Percentiles rank a stretch among this genome's conserved stretches.
Evolutionary conservation across 257 asterid genomes (phyloP).

Genomic region (Thymus quinquecostatus): DNA sequence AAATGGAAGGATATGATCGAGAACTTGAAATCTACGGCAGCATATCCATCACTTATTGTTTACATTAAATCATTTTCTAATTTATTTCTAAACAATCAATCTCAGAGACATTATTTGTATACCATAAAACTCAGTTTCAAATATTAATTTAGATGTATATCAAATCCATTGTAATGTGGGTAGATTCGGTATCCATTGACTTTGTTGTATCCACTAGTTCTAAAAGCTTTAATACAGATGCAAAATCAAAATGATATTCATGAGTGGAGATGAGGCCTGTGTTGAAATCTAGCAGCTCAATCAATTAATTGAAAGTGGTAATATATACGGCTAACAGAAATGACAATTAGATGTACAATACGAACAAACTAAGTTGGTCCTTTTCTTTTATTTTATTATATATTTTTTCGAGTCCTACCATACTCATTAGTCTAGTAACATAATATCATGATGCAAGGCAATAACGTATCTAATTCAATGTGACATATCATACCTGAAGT

Average conservation of each 20-base stretch:
- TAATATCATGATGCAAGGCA: not conserved
- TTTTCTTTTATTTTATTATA: too few relatives aligned
- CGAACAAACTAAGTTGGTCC: not conserved
- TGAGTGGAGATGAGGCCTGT: too few relatives aligned
- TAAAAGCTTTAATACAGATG: not conserved
- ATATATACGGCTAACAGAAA: constrained; percentile 10
- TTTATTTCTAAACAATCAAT: too few relatives aligned
- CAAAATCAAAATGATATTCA: not conserved
- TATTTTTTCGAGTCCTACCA: too few relatives aligned
- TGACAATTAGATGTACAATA: not conserved
- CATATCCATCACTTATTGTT: not conserved
- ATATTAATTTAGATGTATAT: not conserved
- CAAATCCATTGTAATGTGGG: not conserved
- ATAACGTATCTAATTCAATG: not conserved
- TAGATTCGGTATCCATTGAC: not conserved
- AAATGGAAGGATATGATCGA: not conserved
- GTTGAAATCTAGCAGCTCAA: too few relatives aligned
- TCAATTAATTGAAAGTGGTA: not conserved
- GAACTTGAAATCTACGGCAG: not conserved
- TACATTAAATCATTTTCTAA: not conserved
- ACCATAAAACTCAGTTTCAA: too few relatives aligned
- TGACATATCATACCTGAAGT: constrained; percentile 62
- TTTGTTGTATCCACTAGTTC: not conserved
- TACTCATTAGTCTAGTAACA: not conserved
- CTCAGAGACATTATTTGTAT: too few relatives aligned